Evolutionary conservation across 352 stramenopile genomes (phyloP).

Genomic region (Phytophthora quininea): DNA sequence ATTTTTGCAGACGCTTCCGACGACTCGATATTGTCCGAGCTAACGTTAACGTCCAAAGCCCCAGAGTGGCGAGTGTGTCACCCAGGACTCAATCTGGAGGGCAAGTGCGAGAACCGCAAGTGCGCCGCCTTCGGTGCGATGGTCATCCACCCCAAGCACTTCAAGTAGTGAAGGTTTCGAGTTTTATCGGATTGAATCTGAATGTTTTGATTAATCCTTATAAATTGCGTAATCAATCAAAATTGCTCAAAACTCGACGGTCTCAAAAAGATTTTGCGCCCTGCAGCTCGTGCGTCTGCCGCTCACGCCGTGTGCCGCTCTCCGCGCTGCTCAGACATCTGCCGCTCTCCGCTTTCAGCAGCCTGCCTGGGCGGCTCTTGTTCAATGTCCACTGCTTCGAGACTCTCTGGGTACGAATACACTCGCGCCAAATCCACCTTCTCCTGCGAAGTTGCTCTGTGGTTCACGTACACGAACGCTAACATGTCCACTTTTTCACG

Average conservation of each 20-base stretch:
- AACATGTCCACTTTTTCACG: neutral
- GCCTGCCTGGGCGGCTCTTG: too few relatives aligned
- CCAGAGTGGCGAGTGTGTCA: slow-evolving; percentile 18
- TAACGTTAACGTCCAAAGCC: slow-evolving; percentile 15
- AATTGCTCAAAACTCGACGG: too few relatives aligned
- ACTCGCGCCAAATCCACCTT: neutral
- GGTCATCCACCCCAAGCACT: slow-evolving; percentile 21
- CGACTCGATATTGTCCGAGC: slow-evolving; percentile 9
- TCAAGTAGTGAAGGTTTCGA: too few relatives aligned
- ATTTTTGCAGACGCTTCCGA: slow-evolving; percentile 15
- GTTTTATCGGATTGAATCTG: too few relatives aligned
- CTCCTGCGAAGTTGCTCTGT: neutral
- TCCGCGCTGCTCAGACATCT: too few relatives aligned
- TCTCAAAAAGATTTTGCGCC: too few relatives aligned
- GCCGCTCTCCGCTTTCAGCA: too few relatives aligned
- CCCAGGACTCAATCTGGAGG: slow-evolving; percentile 42
- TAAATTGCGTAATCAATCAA: too few relatives aligned
- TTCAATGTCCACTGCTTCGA: too few relatives aligned
- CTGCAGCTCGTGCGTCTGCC: too few relatives aligned
- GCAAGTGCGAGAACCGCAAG: slow-evolving; percentile 12
- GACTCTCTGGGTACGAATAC: neutral
- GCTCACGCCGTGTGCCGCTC: too few relatives aligned
- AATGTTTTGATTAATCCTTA: too few relatives aligned
- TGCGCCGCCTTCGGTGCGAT: slow-evolving; percentile 30
- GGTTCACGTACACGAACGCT: neutral